Conservation (phyloP, 108 stramenopile genomes). For the Skeletonema grethae region DNA sequence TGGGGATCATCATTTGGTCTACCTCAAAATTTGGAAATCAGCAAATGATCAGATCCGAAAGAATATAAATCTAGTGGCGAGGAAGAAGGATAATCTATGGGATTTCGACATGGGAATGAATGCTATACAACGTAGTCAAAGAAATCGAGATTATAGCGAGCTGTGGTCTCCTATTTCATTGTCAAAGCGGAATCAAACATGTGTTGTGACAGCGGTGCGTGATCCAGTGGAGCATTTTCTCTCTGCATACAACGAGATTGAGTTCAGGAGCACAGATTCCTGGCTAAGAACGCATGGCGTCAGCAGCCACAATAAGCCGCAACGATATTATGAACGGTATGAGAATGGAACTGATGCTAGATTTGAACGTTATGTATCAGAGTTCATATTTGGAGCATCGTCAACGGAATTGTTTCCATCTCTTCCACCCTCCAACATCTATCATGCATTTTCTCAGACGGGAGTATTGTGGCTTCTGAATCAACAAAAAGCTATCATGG, state of each 20-base stretch:
- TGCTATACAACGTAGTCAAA: too few species aligned
- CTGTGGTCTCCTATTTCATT: conserved; percentile 6
- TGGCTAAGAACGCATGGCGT: not conserved
- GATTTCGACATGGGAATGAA: too few species aligned
- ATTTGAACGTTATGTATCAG: conserved; percentile 14
- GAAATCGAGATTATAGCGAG: not conserved
- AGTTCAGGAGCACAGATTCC: not conserved
- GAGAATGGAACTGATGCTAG: conserved; percentile 4
- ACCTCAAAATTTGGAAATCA: conserved; percentile 16
- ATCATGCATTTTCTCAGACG: not conserved
- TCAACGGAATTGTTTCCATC: conserved; percentile 4
- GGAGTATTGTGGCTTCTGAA: conserved; percentile 8
- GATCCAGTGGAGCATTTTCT: conserved; percentile 16
- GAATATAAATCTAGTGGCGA: not conserved
- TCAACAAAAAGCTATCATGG: not conserved
- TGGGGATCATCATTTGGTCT: conserved; percentile 12
- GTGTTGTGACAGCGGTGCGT: conserved; percentile 17
- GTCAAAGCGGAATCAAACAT: conserved; percentile 5
- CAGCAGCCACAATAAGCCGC: not conserved
- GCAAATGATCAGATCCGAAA: conserved; percentile 8
- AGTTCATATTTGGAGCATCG: conserved; percentile 1
- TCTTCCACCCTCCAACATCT: not conserved
- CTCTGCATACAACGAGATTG: conserved; percentile 17
- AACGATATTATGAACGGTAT: conserved; percentile 7
- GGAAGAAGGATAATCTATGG: not conserved